These are phyloP conservation scores for Lactarius deliciosus DNA, from an alignment of 768 basidiomycete species.

Conservation along the genomic window DNA sequence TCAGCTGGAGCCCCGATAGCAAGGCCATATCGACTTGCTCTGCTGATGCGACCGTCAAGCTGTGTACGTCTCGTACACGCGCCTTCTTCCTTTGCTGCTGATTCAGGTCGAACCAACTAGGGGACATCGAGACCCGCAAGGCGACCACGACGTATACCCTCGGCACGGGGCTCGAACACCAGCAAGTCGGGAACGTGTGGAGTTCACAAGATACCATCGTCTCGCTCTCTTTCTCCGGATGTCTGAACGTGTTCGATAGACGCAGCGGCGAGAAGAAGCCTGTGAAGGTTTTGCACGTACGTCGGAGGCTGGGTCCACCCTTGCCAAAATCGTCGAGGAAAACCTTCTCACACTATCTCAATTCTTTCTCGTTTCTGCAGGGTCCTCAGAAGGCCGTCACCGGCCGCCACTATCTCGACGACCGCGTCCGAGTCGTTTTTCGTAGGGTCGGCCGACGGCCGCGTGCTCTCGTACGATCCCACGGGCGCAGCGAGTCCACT, in stretches of 20 bases:
- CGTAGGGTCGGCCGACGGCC: constrained; percentile 78
- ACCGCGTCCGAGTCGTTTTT: constrained; percentile 62
- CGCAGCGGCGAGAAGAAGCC: constrained; percentile 57
- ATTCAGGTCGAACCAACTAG: constrained; percentile 38
- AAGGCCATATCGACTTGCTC: constrained; percentile 77
- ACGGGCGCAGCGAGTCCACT: constrained; percentile 48
- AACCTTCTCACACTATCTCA: constrained; percentile 2
- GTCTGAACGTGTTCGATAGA: constrained; percentile 79
- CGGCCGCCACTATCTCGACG: constrained; percentile 42
- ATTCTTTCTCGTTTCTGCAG: constrained; percentile 38
- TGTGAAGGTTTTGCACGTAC: constrained; percentile 59
- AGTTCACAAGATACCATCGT: constrained; percentile 66
- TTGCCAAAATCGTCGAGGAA: not conserved
- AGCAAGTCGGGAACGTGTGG: constrained; percentile 92
- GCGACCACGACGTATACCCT: constrained; percentile 66
- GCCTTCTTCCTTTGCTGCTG: not conserved
- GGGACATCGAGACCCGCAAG: constrained; percentile 79
- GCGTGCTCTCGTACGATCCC: constrained; percentile 62
- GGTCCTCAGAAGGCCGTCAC: constrained; percentile 81
- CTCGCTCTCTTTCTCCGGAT: constrained; percentile 80
- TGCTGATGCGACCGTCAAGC: constrained; percentile 81
- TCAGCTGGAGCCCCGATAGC: constrained; percentile 79
- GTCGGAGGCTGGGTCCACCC: constrained; percentile 27
- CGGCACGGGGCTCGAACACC: constrained; percentile 70
- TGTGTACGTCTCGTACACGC: constrained; percentile 51